phyloP scores from a whole-genome alignment of 352 stramenopile genomes.

The Saprolegnia diclina region DNA sequence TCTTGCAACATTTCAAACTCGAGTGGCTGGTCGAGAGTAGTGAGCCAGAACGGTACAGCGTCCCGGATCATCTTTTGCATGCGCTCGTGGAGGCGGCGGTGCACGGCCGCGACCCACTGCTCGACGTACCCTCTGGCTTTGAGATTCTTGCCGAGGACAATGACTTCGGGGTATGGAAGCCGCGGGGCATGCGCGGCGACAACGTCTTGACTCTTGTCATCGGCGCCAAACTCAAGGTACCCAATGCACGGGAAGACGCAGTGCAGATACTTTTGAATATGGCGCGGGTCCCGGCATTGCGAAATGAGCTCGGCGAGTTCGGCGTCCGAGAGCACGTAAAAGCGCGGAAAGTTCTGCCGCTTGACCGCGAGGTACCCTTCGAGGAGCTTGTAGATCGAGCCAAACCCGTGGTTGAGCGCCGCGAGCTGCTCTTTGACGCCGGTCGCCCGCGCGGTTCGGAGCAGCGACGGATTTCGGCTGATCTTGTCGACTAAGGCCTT shows the following conservation, averaged over 20 bases:
- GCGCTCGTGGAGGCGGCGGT: conserved; percentile 54
- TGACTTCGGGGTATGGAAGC: conserved; percentile 39
- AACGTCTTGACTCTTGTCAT: conserved; percentile 20
- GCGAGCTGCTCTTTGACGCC: conserved; percentile 45
- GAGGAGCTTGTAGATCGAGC: conserved; percentile 41
- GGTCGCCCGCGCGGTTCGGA: conserved; percentile 34
- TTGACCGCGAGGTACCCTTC: conserved; percentile 33
- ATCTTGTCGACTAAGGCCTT: conserved; percentile 43
- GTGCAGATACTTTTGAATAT: conserved; percentile 16
- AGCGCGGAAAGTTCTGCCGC: conserved; percentile 10
- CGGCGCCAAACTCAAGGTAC: not conserved
- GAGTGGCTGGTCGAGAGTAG: conserved; percentile 22
- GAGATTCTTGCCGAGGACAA: conserved; percentile 63
- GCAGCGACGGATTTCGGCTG: conserved; percentile 45
- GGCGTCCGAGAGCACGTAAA: conserved; percentile 2
- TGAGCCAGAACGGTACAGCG: conserved; percentile 26
- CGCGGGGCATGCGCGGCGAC: conserved; percentile 34
- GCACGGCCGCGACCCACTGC: conserved; percentile 54
- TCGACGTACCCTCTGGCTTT: conserved; percentile 64
- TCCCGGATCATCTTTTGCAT: conserved; percentile 51
- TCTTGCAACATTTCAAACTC: not conserved
- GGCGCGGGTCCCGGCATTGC: conserved; percentile 24
- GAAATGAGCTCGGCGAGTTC: conserved; percentile 12
- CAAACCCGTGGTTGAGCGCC: conserved; percentile 47
- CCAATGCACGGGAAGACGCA: conserved; percentile 10